Base-by-base conservation (phyloP, 73 alveolate genomes). In the Chromera velia region DNA sequence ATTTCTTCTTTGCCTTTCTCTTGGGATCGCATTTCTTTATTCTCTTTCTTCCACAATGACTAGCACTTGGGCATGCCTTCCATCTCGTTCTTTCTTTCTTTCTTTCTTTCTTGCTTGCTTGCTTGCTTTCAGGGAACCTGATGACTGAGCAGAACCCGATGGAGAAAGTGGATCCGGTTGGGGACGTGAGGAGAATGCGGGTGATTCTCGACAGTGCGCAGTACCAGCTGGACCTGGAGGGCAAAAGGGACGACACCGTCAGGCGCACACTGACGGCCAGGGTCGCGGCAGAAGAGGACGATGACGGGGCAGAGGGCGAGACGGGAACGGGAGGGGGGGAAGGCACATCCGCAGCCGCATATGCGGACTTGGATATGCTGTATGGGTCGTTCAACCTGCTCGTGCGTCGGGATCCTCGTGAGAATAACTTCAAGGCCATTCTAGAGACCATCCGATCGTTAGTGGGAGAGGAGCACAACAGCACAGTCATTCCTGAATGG, bases 381-480 rank as follows among this genome's bases (percentile, higher is more conserved):
- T 79, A 79, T 67, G 69, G 85, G 73, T 66, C 74, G 40, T 83
- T 89, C 63, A 87, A 89, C 82, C 82, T 89, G 82, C 81, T 89
- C 40, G 63, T 89, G 86, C 76, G 94, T 33, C 81, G 94, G 45
- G 82, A 86, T 78, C 86, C 94, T 46, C 82, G 86, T 82, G 94
- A 89, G 81, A 89, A 89, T 82, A 89, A 89, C 87, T 89, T 85
- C 89, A 89, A 89, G 80, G 87, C 92, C 30, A 89, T 89, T 70
- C 85, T 89, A 63, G 85, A 81, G 70, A 85, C 94, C 30, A 89
- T 89, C 84, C 83, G 89, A 83, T 47, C 67, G 40, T 72, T 82
- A 77, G 76, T 82, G 28, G 67, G 46, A 55, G 86, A 80, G 27
- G 7, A 22, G 9, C 7, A n/a, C 30, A 6, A 55, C 69, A 26